Evolutionary conservation across 2,329 filamentous ascomycete species (phyloP), one percentile per base, ranked within the genome.

Genomic region (Phyllosticta capitalensis): DNA sequence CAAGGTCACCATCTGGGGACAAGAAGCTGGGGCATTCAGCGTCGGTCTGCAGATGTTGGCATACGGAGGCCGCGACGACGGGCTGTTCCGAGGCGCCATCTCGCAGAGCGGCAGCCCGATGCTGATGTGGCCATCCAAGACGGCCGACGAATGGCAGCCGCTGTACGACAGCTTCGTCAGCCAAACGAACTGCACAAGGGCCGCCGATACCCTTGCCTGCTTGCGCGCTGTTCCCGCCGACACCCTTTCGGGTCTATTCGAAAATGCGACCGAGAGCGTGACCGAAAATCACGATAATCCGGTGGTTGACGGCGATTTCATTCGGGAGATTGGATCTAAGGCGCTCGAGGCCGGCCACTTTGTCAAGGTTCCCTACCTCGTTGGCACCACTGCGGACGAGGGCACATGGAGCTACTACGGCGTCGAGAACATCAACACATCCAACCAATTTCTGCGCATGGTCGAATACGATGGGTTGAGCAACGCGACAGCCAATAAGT

Each of bases 381-480:
- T 81, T 22, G 85, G 86, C 1, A 80, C 78, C 19, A 88, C 87
- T 66, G 80, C 80, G 0, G 85, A 88, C 64, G 86, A 89, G 67
- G 86, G 83, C 0, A 81, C 81, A 1, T 85, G 85, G 61, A 79
- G 75, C 0, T 76, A 78, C 1, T 71, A 67, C 12, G 80, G 76
- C n/a, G 76, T 85, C 63, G 5, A 24, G 2, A 78, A 83, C 66
- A 83, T 78, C 2, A 77, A 75, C 2, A 77, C 74, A 20, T 68
- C 73, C 55, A 66, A 69, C 20, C 73, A 71, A 58, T 67, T 81
- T 9, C 71, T 70, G 28, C 64, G 67, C 50, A 64, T 67, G 55
- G 68, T 69, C 9, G 58, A 68, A 9, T 62, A 67, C 19, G 64
- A 68, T 28, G n/a, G n/a, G n/a, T 60, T 71, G 5, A 63, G 69